Conservation (phyloP, 768 basidiomycete genomes). For the Holtermanniella nyarrowii region DNA sequence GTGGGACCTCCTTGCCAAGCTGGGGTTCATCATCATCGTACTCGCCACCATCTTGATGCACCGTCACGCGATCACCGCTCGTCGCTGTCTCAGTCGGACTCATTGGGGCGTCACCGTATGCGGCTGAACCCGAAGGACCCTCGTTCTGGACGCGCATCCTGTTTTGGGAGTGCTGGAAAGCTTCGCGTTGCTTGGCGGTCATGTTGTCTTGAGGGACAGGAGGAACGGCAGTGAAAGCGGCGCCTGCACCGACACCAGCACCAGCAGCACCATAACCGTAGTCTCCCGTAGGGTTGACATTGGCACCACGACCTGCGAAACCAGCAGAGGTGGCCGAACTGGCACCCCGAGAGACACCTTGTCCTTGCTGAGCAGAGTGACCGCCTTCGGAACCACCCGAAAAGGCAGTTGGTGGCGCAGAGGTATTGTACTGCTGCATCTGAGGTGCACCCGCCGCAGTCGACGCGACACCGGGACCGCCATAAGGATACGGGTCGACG, state of each 20-base stretch:
- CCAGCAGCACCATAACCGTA: constrained; percentile 10
- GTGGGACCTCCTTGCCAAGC: constrained; percentile 30
- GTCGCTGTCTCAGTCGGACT: constrained; percentile 14
- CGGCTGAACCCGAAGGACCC: background rate
- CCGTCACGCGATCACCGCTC: constrained; percentile 12
- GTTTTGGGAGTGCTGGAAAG: constrained; percentile 29
- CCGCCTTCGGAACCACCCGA: constrained; percentile 14
- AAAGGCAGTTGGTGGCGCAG: constrained; percentile 17
- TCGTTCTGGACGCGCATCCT: constrained; percentile 23
- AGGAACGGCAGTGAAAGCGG: constrained; percentile 9
- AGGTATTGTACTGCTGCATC: constrained; percentile 36
- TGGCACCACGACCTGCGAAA: constrained; percentile 34
- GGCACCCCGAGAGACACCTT: constrained; percentile 26
- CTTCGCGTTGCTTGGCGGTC: constrained; percentile 36
- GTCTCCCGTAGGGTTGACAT: constrained; percentile 8
- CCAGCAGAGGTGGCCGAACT: constrained; percentile 31
- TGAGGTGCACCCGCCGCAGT: constrained; percentile 24
- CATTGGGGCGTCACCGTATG: constrained; percentile 7
- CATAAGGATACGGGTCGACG: constrained; percentile 33
- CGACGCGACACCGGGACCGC: constrained; percentile 28
- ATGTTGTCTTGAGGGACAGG: constrained; percentile 18
- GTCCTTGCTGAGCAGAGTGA: constrained; percentile 12
- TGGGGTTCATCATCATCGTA: constrained; percentile 15
- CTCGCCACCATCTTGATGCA: constrained; percentile 28
- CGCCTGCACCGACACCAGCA: constrained; percentile 13